Conservation (phyloP, 2,329 filamentous ascomycete genomes). For the Colletotrichum aenigma region DNA sequence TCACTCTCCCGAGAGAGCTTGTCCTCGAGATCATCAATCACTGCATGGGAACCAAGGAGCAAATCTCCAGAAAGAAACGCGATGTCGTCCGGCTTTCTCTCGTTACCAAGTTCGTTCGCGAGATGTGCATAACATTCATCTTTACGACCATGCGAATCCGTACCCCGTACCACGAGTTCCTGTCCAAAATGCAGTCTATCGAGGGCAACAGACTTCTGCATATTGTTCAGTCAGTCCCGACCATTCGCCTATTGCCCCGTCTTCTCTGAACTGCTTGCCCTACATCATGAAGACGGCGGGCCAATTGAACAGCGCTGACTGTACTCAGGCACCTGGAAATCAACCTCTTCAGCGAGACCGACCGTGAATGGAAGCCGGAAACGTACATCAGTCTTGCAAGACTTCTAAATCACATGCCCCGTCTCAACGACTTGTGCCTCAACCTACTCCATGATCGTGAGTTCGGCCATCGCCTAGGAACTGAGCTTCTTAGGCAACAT, state of each 20-base stretch:
- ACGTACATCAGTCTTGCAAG: rapidly evolving
- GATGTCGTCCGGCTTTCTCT: background rate
- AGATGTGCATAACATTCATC: background rate
- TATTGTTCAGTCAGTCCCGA: background rate
- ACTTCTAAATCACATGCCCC: background rate
- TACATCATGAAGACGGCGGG: no score
- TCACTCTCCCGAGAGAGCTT: background rate
- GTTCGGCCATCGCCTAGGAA: no score
- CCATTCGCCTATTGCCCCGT: no score
- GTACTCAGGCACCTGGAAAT: background rate
- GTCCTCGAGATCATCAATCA: background rate
- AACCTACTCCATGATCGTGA: no score
- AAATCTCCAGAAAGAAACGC: background rate
- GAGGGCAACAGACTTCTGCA: background rate
- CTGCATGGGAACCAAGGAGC: background rate
- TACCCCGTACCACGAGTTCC: rapidly evolving
- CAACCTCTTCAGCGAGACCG: background rate
- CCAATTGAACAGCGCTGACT: background rate
- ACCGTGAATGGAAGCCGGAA: background rate
- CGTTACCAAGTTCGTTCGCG: background rate
- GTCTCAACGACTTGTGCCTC: background rate
- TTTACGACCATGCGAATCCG: background rate
- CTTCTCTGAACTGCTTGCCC: background rate
- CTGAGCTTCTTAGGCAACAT: no score
- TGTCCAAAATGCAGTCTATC: rapidly evolving